Evolutionary conservation across 257 asterid genomes (phyloP), one percentile per base, ranked within the genome.

Genomic region (Catharanthus roseus): DNA sequence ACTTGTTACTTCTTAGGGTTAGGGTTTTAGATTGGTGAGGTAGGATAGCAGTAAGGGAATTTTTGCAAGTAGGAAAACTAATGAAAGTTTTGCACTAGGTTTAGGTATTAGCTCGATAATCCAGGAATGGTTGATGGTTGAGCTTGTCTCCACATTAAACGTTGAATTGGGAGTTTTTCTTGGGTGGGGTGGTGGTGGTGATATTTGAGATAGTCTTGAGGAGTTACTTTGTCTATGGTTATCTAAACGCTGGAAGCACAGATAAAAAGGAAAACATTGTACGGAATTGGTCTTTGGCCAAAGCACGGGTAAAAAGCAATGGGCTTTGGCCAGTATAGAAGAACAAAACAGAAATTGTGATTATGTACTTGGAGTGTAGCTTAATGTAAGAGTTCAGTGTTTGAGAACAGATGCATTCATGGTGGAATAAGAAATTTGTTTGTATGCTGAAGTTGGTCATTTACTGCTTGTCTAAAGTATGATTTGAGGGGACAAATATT

Each of bases 1-100:
- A 4, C 28, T 47, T 56, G 42, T 66, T 67, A 3, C 24, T 39
- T 24, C 28, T 68, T 58, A 26, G 29, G 39, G 68, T 67, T 36
- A 60, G 38, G 76, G 51, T 65, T 53, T 60, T 51, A 24, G 39
- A 69, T 51, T 69, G 55, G 21, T 18, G 23, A 11, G 26, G 5
- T 9, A 33, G 24, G 66, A 5, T 33, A 18, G 2, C 38, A 6
- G 39, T 13, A 26, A 58, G 38, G 41, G 16, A 60, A 8, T 58
- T 60, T 0, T 3, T 31, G 3, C 41, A 60, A 28, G 65, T 15
- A 23, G 65, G 10, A 10, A 15, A 29, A 6, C 23, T 60, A 34
- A 5, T 33, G 12, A 18, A 33, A 26, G 26, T 34, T 61, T 58
- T 33, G 16, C 23, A 33, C 2, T 61, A 34, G 67, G 42, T 19